Percentiles rank a stretch among this genome's conserved stretches.
Conservation (phyloP, 192 early-diverging fungal species). For the Backusella liffmaniae region DNA sequence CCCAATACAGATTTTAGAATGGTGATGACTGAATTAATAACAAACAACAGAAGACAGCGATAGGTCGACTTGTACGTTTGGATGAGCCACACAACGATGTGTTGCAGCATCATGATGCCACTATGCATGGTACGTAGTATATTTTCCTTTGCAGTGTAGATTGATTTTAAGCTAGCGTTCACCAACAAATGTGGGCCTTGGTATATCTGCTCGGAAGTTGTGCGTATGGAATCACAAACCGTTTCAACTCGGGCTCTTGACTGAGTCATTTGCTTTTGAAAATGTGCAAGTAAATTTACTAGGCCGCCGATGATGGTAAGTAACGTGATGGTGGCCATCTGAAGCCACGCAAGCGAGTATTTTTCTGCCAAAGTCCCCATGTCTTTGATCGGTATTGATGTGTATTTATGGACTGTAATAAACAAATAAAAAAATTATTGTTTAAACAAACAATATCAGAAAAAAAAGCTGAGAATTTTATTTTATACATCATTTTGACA, state of each 20-base stretch:
- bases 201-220: constrained; percentile 6
- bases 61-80: constrained; percentile 33
- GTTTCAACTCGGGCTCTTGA: constrained; percentile 9
- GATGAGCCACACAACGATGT: constrained; percentile 20
- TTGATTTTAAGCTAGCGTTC: neutral
- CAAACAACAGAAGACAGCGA: constrained; percentile 27
- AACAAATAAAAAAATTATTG: neutral
- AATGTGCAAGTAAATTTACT: neutral
- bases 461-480: constrained; percentile 1
- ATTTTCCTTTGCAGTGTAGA: constrained; percentile 12
- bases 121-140: constrained; percentile 14
- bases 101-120: constrained; percentile 18
- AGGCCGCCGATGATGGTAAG: neutral
- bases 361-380: constrained; percentile 5
- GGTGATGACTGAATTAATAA: constrained; percentile 20
- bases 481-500: neutral
- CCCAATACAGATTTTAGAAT: constrained; percentile 1
- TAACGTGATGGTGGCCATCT: neutral
- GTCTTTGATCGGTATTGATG: neutral
- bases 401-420: neutral
- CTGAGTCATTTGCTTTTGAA: neutral
- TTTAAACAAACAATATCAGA: neutral
- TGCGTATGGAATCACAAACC: neutral
- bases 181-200: neutral
- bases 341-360: constrained; percentile 5